Evolutionary conservation across 768 basidiomycete species (phyloP).

Genomic region (Amanita fuliginea): DNA sequence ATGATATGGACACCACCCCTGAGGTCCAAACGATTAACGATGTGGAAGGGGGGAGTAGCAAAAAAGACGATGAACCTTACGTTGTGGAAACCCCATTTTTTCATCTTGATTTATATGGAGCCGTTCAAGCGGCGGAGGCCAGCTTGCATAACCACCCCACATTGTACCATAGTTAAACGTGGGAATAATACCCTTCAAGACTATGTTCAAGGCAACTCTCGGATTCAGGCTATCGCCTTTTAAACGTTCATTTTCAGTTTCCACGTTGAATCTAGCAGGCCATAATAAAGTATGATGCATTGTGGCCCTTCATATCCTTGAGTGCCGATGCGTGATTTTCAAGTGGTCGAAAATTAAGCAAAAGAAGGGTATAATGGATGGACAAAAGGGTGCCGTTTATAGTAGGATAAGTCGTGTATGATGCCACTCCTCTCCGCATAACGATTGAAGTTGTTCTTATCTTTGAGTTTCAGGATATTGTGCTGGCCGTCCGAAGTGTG

Average conservation of each 20-base stretch:
- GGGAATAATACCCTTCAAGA: background rate
- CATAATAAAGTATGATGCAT: conserved; percentile 29
- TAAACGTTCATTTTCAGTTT: conserved; percentile 12
- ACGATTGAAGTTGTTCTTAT: background rate
- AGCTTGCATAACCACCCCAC: conserved; percentile 16
- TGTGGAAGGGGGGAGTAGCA: conserved; percentile 25
- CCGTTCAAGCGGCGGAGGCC: conserved; percentile 59
- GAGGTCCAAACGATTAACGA: conserved; percentile 12
- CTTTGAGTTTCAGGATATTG: conserved; percentile 37
- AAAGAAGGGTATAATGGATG: conserved; percentile 55
- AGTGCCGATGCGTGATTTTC: background rate
- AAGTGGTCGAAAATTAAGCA: conserved; percentile 76
- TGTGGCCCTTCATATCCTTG: background rate
- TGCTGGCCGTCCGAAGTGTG: conserved; percentile 49
- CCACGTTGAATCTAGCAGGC: conserved; percentile 16
- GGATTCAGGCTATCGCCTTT: background rate
- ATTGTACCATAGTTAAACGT: background rate
- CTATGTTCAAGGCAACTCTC: background rate
- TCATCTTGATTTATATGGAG: conserved; percentile 76
- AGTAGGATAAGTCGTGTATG: conserved; percentile 45
- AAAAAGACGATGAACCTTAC: conserved; percentile 22
- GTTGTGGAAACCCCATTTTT: conserved; percentile 70
- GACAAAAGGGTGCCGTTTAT: conserved; percentile 46
- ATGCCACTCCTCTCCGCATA: background rate
- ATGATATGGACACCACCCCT: conserved; percentile 15